These are phyloP conservation scores for Didymella segeticola DNA, from an alignment of 2,329 filamentous ascomycete genomes.

Conservation along the genomic window DNA sequence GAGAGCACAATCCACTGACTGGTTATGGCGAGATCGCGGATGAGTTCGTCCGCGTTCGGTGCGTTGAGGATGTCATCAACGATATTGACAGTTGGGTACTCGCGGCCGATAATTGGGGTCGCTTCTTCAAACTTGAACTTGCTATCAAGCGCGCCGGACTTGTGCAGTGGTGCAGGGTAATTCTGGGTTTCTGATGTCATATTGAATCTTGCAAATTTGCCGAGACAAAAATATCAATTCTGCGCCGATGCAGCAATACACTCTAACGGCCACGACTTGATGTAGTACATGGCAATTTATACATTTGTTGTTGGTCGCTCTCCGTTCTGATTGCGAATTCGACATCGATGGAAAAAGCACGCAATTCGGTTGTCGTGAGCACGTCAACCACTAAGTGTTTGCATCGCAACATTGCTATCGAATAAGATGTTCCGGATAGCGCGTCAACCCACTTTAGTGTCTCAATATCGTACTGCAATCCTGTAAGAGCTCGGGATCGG, in stretches of 20 bases:
- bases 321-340: not conserved
- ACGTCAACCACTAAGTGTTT: constrained; percentile 4
- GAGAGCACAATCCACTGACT: constrained; percentile 13
- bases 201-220: no score
- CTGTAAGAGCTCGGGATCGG: no score
- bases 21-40: constrained; percentile 66
- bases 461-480: not conserved
- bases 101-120: constrained; percentile 68
- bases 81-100: constrained; percentile 62
- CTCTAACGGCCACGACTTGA: no score
- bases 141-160: constrained; percentile 20
- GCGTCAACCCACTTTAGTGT: not conserved
- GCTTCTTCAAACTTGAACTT: constrained; percentile 52
- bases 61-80: constrained; percentile 69
- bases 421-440: constrained; percentile 1
- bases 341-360: constrained; percentile 7
- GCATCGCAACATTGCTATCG: not conserved
- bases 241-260: no score
- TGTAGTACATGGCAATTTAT: not conserved
- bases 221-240: no score
- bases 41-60: constrained; percentile 66
- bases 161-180: constrained; percentile 16
- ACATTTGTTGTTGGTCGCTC: no score
- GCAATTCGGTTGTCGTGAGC: constrained; percentile 5
- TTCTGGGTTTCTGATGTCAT: not conserved